Evolutionary conservation across 1,284 basidiomycete genomes (phyloP).

Genomic region (Austroboletus novae-zelandiae): DNA sequence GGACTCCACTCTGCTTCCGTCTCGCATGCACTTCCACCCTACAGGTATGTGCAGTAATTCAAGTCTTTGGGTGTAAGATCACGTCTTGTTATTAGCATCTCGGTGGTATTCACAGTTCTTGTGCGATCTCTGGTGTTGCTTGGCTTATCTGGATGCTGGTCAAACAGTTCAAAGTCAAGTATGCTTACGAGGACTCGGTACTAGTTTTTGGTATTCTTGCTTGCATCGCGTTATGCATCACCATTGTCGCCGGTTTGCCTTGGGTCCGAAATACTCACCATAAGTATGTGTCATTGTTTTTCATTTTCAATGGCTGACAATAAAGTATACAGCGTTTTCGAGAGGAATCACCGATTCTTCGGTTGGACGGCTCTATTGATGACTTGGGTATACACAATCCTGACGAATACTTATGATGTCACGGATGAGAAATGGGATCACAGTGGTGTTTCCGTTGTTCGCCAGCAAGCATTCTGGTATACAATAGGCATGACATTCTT

Average conservation of each 20-base stretch:
- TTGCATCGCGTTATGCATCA: no score
- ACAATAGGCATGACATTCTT: constrained; percentile 69
- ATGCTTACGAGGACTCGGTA: no score
- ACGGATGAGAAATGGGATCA: constrained; percentile 53
- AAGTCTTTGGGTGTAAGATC: no score
- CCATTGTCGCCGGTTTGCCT: no score
- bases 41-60: no score
- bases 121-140: constrained; percentile 59
- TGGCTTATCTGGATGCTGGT: constrained; percentile 47
- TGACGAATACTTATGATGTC: constrained; percentile 59
- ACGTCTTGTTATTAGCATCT: no score
- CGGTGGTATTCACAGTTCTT: no score
- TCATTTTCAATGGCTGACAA: constrained; percentile 5
- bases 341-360: constrained; percentile 72
- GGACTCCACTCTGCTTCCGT: constrained; percentile 69
- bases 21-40: constrained; percentile 71
- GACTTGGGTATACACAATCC: constrained; percentile 68
- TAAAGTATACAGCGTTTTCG: constrained; percentile 55
- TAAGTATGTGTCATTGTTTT: constrained; percentile 50
- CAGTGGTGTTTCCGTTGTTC: constrained; percentile 51
- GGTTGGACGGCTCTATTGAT: constrained; percentile 67
- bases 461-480: constrained; percentile 75
- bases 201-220: no score
- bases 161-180: no score
- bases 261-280: constrained; percentile 75